Conservation (phyloP, 75 land plant species). For the Cupressus sempervirens region DNA sequence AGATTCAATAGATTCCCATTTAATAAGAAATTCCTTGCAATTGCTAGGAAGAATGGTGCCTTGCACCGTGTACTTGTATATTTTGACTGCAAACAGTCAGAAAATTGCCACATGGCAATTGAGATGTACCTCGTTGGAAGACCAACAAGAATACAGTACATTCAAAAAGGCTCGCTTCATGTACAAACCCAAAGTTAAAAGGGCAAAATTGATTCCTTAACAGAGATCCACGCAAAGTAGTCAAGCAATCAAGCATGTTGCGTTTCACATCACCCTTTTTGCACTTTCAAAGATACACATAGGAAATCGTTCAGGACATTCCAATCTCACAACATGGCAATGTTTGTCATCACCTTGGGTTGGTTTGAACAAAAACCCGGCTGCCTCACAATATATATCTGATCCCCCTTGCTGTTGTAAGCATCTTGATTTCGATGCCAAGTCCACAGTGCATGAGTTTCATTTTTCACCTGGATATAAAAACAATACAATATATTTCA, state of each 20-base stretch:
- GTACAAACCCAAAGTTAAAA: not conserved
- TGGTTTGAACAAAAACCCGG: conserved; percentile 42
- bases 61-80: not conserved
- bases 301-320: not conserved
- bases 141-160: not conserved
- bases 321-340: not conserved
- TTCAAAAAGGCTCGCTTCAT: not conserved
- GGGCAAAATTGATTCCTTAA: not conserved
- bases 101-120: not conserved
- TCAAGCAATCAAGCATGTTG: not conserved
- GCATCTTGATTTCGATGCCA: conserved; percentile 90
- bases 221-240: not conserved
- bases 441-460: conserved; percentile 86
- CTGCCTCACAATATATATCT: conserved; percentile 78
- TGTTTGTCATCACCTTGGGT: conserved; percentile 9
- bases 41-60: not conserved
- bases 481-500: not conserved
- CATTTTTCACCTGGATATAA: conserved; percentile 66
- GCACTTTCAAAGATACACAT: not conserved
- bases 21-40: not conserved
- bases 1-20: not conserved
- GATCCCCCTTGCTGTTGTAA: conserved; percentile 52
- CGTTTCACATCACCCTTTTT: not conserved
- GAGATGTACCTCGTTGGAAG: not conserved
- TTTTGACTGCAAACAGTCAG: not conserved